A percentile compares a stretch with the other conserved stretches of the same genome.
These are phyloP conservation scores for Aphanocladium album DNA, from an alignment of 2,329 filamentous ascomycete genomes.

Conservation along the genomic window DNA sequence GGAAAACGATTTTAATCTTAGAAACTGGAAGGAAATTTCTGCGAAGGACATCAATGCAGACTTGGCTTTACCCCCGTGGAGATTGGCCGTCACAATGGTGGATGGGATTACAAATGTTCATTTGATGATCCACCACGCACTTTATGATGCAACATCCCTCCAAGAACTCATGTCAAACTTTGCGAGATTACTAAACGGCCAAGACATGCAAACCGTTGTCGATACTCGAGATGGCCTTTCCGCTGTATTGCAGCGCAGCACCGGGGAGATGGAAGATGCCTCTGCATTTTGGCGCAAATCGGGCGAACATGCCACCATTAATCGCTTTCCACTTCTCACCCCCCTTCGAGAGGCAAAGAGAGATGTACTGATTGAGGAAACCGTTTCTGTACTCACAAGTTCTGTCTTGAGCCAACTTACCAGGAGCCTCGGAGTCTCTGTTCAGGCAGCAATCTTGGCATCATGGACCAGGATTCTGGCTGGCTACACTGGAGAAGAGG, in stretches of 20 bases:
- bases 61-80: slow-evolving; percentile 59
- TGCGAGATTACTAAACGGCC: slow-evolving; percentile 20
- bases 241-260: slow-evolving; percentile 34
- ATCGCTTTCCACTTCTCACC: slow-evolving; percentile 72
- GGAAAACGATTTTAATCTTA: background rate
- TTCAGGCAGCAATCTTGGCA: slow-evolving; percentile 71
- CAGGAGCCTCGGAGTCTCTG: slow-evolving; percentile 55
- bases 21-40: background rate
- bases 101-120: slow-evolving; percentile 29
- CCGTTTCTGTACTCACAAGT: slow-evolving; percentile 33
- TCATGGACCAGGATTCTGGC: slow-evolving; percentile 73
- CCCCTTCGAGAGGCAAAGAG: slow-evolving; percentile 45
- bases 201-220: slow-evolving; percentile 7
- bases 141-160: slow-evolving; percentile 80
- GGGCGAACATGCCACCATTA: slow-evolving; percentile 50
- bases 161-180: slow-evolving; percentile 60
- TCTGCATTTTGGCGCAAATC: slow-evolving; percentile 60
- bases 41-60: slow-evolving; percentile 29
- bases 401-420: slow-evolving; percentile 51
- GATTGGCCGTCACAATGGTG: slow-evolving; percentile 42
- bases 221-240: slow-evolving; percentile 33
- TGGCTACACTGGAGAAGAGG: slow-evolving; percentile 68
- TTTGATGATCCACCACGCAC: slow-evolving; percentile 65
- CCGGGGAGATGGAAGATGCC: slow-evolving; percentile 27
- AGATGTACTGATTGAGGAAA: slow-evolving; percentile 29